Conservation (phyloP, 306 rosid species). For the Gynostemma pentaphyllum region DNA sequence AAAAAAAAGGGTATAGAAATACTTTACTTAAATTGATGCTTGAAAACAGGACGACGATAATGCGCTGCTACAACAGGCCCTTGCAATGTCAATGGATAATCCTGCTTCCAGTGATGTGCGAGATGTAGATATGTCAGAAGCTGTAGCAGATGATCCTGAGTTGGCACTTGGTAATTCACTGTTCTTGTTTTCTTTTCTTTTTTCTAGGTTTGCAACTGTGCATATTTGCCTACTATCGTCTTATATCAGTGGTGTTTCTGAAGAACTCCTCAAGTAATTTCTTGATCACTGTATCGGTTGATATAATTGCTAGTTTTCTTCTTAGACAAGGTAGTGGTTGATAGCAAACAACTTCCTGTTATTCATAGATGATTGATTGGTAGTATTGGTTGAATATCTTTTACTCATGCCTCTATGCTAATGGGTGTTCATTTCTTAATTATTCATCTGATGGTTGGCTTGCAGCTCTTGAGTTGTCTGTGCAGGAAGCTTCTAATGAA, state of each 20-base stretch:
- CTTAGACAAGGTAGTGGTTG: not conserved
- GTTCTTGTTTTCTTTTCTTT: not conserved
- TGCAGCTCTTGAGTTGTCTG: slow-evolving; percentile 87
- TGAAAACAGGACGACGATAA: slow-evolving; percentile 55
- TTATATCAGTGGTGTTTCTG: not conserved
- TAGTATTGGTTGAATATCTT: not conserved
- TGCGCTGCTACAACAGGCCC: slow-evolving; percentile 93
- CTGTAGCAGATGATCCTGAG: slow-evolving; percentile 67
- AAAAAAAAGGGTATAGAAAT: not conserved
- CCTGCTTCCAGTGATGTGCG: slow-evolving; percentile 47
- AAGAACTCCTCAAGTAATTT: not conserved
- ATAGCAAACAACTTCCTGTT: not conserved
- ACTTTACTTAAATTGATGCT: not conserved
- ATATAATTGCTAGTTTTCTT: not conserved
- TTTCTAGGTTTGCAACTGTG: not conserved
- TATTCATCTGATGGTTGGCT: not conserved
- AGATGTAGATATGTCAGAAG: slow-evolving; percentile 88
- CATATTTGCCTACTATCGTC: not conserved
- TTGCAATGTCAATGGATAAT: slow-evolving; percentile 98
- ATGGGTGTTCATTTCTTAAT: not conserved
- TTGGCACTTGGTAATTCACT: slow-evolving; percentile 72
- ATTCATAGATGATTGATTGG: not conserved
- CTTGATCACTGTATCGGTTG: not conserved
- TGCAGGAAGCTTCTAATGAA: slow-evolving; percentile 51
- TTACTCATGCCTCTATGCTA: not conserved